Percentiles rank a stretch among this genome's conserved stretches.
Evolutionary conservation across 225 moss, liverwort and hornwort species (phyloP).

Genomic region (Pleurozium schreberi): DNA sequence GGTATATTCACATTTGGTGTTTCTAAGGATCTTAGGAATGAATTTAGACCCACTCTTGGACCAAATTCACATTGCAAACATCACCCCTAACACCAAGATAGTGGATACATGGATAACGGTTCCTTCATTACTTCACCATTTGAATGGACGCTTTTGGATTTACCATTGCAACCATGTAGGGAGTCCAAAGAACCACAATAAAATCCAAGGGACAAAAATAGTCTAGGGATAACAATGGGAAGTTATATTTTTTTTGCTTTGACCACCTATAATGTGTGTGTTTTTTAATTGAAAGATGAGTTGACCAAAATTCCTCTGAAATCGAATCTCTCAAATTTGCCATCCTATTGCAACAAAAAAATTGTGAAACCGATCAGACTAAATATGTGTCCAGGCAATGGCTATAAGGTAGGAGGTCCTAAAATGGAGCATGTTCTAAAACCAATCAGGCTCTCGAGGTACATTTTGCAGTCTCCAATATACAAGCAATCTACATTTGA

Average conservation of each 20-base stretch:
- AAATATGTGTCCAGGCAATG: neutral
- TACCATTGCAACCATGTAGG: neutral
- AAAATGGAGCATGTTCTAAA: too few relatives aligned
- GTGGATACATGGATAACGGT: neutral
- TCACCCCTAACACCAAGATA: too few relatives aligned
- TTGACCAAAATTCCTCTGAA: rapidly evolving
- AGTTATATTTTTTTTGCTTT: neutral
- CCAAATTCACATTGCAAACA: too few relatives aligned
- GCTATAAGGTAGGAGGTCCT: too few relatives aligned
- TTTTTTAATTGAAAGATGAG: neutral
- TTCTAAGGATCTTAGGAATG: too few relatives aligned
- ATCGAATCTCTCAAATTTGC: neutral
- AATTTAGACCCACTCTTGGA: too few relatives aligned
- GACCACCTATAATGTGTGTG: neutral
- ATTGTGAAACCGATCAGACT: neutral
- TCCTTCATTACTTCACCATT: neutral
- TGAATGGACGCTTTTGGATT: neutral
- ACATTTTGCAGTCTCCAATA: too few relatives aligned
- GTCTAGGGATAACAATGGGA: neutral
- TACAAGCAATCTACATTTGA: too few relatives aligned
- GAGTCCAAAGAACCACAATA: neutral
- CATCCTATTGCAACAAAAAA: neutral
- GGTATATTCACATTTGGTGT: too few relatives aligned
- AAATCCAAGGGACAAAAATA: neutral
- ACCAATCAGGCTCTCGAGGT: too few relatives aligned